Evolutionary conservation across 2,329 filamentous ascomycete genomes (phyloP), one percentile per base, ranked within the genome.

Genomic region (Ceratocystis papillata): DNA sequence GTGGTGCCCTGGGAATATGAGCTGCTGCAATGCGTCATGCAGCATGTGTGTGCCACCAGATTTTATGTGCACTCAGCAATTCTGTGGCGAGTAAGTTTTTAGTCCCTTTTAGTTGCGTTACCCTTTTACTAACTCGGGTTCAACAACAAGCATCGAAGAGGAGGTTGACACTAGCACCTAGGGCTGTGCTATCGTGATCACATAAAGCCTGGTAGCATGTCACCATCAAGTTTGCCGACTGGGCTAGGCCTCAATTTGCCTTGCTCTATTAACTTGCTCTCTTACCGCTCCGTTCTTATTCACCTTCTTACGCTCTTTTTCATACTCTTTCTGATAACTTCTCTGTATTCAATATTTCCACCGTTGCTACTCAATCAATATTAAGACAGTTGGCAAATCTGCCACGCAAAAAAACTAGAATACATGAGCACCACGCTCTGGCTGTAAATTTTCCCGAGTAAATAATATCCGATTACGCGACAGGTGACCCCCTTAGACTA

Each of bases 1-100:
- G 25, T 67, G 66, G 66, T 67, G 66, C 55, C 66, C 66, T 3
- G 63, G 63, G 25, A 67, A 67, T 33, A 65, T 62, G 57, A 57
- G 53, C 44, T 67, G 66, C 66, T 67, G 66, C 57, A 62, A 62
- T 44, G 15, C 63, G 30, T 64, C 41, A 12, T 67, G 65, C 62
- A 63, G 63, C 65, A 50, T 61, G 50, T 67, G 65, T 37, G 30
- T 67, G 25, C 63, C 65, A 12, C 65, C 64, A n/a, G 8, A 33
- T 46, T 20, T n/a, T 4, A 17, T 46, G 33, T 62, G 60, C 45
- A 62, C 60, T 17, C 60, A 62, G 37, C 41, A 62, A 30, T 5
- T 62, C 22, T 62, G 60, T 37, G 60, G 41, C n/a, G 60, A 62
- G 37, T 46, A n/a, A 46, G 60, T 62, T n/a, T 28, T 5, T 48